Percentiles rank a stretch among this genome's conserved stretches.
Evolutionary conservation across 1,284 basidiomycete species (phyloP).

Genomic region (Boletus holoroseus): DNA sequence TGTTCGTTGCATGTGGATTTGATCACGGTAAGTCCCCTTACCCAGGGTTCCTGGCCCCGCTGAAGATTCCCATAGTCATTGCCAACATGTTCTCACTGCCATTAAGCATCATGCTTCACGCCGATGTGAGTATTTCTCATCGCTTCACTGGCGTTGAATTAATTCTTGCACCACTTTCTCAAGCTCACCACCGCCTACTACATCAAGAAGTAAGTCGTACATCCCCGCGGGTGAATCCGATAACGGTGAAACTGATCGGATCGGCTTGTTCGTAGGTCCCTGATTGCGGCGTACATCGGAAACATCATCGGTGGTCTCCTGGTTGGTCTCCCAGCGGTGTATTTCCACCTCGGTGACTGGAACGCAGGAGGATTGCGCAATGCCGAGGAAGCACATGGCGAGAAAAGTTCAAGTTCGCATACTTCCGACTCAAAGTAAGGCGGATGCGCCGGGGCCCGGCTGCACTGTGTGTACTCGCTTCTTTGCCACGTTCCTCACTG

Average conservation of each 20-base stretch:
- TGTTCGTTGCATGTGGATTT: conserved; percentile 67
- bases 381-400: conserved; percentile 34
- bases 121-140: conserved; percentile 42
- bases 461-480: neutral
- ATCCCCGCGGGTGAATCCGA: neutral
- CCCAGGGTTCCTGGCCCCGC: neutral
- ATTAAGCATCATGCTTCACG: conserved; percentile 67
- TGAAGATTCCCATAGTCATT: conserved; percentile 38
- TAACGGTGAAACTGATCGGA: neutral
- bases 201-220: conserved; percentile 54
- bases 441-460: conserved; percentile 24
- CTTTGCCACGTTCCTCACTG: neutral
- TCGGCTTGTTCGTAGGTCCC: conserved; percentile 39
- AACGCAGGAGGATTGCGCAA: conserved; percentile 35
- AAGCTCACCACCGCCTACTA: conserved; percentile 55
- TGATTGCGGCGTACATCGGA: conserved; percentile 64
- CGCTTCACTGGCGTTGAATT: conserved; percentile 2
- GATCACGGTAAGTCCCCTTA: conserved; percentile 54
- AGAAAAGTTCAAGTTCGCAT: conserved; percentile 15
- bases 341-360: conserved; percentile 57
- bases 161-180: conserved; percentile 1
- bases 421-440: conserved; percentile 35
- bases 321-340: conserved; percentile 56
- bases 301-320: conserved; percentile 65
- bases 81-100: conserved; percentile 76